Percentiles rank a stretch among this genome's conserved stretches.
Evolutionary conservation across 805 yeast species (phyloP).

Genomic region (Blastobotrys peoriensis): DNA sequence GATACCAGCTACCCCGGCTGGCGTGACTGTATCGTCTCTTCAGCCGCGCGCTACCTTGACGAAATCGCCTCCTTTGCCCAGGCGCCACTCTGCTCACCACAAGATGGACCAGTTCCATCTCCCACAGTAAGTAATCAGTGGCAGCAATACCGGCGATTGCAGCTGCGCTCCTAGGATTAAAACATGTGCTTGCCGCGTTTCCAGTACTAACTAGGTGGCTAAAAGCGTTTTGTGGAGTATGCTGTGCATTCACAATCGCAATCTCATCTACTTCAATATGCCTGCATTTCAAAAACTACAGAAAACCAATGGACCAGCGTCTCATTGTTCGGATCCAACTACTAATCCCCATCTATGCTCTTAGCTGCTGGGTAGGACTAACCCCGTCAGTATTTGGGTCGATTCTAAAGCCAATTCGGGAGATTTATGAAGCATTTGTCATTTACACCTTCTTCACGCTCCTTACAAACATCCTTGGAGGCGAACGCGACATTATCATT

Average conservation of each 20-base stretch:
- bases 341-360: slow-evolving; percentile 74
- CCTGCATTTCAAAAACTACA: slow-evolving; percentile 60
- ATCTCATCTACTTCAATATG: slow-evolving; percentile 43
- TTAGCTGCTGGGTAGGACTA: slow-evolving; percentile 59
- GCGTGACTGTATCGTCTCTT: too few relatives aligned
- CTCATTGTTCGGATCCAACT: slow-evolving; percentile 74
- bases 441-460: slow-evolving; percentile 87
- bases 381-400: slow-evolving; percentile 40
- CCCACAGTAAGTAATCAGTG: neutral
- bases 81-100: too few relatives aligned
- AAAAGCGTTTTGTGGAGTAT: neutral
- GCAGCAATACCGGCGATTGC: neutral
- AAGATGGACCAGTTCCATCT: neutral
- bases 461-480: slow-evolving; percentile 79
- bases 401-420: slow-evolving; percentile 69
- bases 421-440: slow-evolving; percentile 92
- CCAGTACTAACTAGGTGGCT: too few relatives aligned
- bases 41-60: too few relatives aligned
- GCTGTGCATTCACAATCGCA: slow-evolving; percentile 29
- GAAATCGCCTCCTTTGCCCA: too few relatives aligned
- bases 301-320: slow-evolving; percentile 86
- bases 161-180: too few relatives aligned
- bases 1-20: too few relatives aligned
- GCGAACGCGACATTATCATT: slow-evolving; percentile 80
- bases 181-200: too few relatives aligned